phyloP scores from a whole-genome alignment of 2,329 filamentous ascomycete genomes.

The Talaromyces sp. region DNA sequence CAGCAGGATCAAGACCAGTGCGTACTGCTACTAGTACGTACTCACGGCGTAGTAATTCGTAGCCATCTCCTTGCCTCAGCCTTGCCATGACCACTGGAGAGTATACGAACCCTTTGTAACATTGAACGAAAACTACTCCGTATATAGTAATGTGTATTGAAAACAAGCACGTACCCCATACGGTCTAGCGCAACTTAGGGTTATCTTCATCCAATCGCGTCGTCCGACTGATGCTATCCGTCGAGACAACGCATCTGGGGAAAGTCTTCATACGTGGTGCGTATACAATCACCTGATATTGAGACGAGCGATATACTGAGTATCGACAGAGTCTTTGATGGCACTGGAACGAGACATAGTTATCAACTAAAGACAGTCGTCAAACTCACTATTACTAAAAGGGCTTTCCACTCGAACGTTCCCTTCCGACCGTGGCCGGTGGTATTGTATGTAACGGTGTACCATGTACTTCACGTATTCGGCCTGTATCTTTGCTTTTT shows the following conservation, averaged over 20 bases:
- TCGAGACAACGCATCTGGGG: conserved; percentile 1
- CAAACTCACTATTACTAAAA: no score
- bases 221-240: not conserved
- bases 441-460: not conserved
- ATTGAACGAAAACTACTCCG: no score
- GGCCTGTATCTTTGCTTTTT: not conserved
- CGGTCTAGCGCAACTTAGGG: conserved; percentile 6
- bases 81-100: not conserved
- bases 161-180: conserved; percentile 1
- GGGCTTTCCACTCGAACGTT: not conserved
- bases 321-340: no score
- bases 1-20: not conserved
- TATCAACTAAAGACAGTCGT: no score
- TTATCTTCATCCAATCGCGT: conserved; percentile 5
- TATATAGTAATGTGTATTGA: not conserved
- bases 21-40: not conserved
- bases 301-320: no score
- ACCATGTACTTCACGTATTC: not conserved
- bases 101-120: not conserved
- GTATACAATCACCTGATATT: not conserved
- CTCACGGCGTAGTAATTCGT: not conserved
- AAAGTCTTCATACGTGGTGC: not conserved
- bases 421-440: not conserved
- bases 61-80: conserved; percentile 4
- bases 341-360: no score